These are phyloP conservation scores for Suillus placidus DNA, from an alignment of 768 basidiomycete species.

Conservation along the genomic window DNA sequence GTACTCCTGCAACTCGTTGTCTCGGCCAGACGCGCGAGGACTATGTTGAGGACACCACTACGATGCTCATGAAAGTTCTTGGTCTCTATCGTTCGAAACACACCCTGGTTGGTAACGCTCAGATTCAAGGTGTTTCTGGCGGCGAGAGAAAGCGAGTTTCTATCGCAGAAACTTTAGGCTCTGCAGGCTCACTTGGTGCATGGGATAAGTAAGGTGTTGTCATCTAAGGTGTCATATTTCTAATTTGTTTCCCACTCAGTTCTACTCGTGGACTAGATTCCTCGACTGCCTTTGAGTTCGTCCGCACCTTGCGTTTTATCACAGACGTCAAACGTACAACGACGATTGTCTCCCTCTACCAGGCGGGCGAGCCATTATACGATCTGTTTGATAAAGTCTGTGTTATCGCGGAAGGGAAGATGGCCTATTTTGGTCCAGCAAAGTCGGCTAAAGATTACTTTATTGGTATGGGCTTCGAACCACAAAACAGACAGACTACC, in stretches of 20 bases:
- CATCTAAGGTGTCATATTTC: background rate
- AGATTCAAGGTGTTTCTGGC: conserved; percentile 73
- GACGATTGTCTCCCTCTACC: conserved; percentile 84
- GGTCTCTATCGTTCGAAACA: conserved; percentile 73
- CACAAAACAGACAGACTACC: conserved; percentile 60
- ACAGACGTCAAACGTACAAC: conserved; percentile 56
- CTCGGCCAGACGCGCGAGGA: conserved; percentile 40
- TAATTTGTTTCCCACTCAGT: conserved; percentile 55
- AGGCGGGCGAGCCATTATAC: conserved; percentile 74
- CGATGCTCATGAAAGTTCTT: conserved; percentile 68
- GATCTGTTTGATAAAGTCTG: conserved; percentile 72
- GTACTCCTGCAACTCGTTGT: conserved; percentile 61
- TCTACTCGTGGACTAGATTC: conserved; percentile 71
- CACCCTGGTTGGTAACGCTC: conserved; percentile 82
- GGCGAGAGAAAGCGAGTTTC: conserved; percentile 85
- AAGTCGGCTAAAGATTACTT: conserved; percentile 59
- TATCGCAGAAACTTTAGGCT: conserved; percentile 74
- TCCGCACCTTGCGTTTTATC: conserved; percentile 66
- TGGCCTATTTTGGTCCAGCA: conserved; percentile 63
- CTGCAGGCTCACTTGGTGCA: conserved; percentile 23
- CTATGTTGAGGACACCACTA: conserved; percentile 28
- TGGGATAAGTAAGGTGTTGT: background rate
- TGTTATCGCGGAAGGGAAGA: conserved; percentile 61
- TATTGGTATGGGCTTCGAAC: conserved; percentile 57
- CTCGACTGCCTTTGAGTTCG: conserved; percentile 75